Evolutionary conservation across 345 rosid species (phyloP).

Genomic region (Euphorbia lathyris): DNA sequence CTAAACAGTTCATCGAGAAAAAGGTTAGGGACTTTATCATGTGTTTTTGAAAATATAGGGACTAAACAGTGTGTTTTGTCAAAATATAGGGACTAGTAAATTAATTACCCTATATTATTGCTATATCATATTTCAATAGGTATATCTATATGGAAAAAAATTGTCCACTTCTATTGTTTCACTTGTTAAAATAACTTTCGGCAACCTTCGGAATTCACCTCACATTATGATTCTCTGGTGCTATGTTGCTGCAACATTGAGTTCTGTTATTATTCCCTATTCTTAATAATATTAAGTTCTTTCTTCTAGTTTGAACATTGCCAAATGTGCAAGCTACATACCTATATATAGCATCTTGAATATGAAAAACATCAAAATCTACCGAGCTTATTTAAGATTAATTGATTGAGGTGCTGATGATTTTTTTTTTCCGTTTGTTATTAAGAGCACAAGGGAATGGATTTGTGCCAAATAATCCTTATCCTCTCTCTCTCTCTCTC

Average conservation of each 20-base stretch:
- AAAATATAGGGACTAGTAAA: no score
- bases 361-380: background rate
- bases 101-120: no score
- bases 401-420: background rate
- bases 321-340: background rate
- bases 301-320: background rate
- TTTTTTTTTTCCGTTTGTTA: background rate
- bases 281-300: background rate
- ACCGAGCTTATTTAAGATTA: background rate
- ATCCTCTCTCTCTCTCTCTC: background rate
- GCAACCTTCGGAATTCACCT: background rate
- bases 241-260: background rate
- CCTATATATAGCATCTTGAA: background rate
- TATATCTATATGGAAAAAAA: background rate
- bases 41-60: no score
- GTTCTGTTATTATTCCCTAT: background rate
- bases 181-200: background rate
- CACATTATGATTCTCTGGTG: background rate
- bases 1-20: no score
- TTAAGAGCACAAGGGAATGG: background rate
- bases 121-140: background rate
- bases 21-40: no score
- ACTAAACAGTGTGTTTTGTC: no score
- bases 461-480: background rate
- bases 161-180: background rate